Evolutionary conservation across 2,329 filamentous ascomycete genomes (phyloP).

Genomic region (Ophiosphaerella korrae): DNA sequence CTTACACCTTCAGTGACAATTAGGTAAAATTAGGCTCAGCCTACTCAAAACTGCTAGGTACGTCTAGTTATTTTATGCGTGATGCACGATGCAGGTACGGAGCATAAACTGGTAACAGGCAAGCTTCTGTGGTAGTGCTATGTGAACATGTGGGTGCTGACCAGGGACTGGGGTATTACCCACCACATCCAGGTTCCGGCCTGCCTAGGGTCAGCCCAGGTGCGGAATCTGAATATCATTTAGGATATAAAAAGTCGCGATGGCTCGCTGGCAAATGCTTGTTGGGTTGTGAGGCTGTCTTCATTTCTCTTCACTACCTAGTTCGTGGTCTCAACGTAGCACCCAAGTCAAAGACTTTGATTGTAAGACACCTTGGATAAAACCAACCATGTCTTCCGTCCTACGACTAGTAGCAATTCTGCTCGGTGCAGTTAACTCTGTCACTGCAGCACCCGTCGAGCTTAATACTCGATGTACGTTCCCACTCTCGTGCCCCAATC

Average conservation of each 20-base stretch:
- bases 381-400: conserved; percentile 20
- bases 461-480: conserved; percentile 34
- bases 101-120: background rate
- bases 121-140: background rate
- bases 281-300: background rate
- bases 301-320: background rate
- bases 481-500: background rate
- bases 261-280: background rate
- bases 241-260: background rate
- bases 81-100: background rate
- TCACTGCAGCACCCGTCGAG: conserved; percentile 33
- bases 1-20: no score
- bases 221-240: no score
- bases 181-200: background rate
- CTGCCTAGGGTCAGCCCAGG: background rate
- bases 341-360: background rate
- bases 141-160: background rate
- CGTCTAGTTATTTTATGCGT: no score
- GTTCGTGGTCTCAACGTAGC: background rate
- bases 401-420: conserved; percentile 23
- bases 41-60: no score
- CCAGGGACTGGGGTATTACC: conserved; percentile 8
- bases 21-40: no score
- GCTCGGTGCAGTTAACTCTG: conserved; percentile 26
- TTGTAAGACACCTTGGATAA: conserved; percentile 9